phyloP scores from a whole-genome alignment of 441 rosid genomes.

The Jatropha multifida region DNA sequence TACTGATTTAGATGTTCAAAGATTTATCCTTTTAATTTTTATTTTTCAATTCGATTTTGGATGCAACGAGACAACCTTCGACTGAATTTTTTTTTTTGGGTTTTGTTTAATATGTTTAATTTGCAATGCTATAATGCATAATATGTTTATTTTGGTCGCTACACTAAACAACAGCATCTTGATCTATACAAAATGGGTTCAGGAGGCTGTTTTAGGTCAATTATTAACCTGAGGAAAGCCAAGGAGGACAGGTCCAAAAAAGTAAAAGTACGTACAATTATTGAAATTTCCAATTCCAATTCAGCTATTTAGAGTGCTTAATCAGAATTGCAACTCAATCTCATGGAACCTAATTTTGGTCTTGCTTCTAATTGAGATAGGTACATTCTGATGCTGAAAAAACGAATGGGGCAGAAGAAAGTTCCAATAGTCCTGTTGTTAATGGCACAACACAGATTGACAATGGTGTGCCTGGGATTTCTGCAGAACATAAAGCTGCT shows the following conservation, averaged over 20 bases:
- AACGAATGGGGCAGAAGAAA: conserved; percentile 28
- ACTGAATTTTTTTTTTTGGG: too few relatives aligned
- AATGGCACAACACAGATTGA: conserved; percentile 11
- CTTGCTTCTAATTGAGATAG: conserved; percentile 19
- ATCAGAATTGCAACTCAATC: too few relatives aligned
- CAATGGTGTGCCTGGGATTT: conserved; percentile 6
- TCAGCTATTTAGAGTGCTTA: too few relatives aligned
- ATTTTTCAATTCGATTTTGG: too few relatives aligned
- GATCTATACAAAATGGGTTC: conserved; percentile 39
- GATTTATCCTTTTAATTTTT: too few relatives aligned
- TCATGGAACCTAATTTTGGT: background rate
- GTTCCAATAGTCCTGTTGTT: conserved; percentile 1
- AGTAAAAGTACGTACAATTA: conserved; percentile 30
- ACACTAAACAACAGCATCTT: conserved; percentile 7
- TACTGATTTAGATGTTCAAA: too few relatives aligned
- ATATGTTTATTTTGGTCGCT: conserved; percentile 20
- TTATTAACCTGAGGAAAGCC: conserved; percentile 33
- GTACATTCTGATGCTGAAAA: conserved; percentile 33
- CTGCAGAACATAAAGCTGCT: conserved; percentile 39
- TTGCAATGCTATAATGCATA: too few relatives aligned
- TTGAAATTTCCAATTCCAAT: background rate
- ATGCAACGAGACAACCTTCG: too few relatives aligned
- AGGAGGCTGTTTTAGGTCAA: conserved; percentile 43
- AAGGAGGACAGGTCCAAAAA: conserved; percentile 37
- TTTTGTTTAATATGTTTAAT: too few relatives aligned